A percentile compares a stretch with the other conserved stretches of the same genome.
Conservation (phyloP, 2,329 filamentous ascomycete species). For the Xylariales sp. region DNA sequence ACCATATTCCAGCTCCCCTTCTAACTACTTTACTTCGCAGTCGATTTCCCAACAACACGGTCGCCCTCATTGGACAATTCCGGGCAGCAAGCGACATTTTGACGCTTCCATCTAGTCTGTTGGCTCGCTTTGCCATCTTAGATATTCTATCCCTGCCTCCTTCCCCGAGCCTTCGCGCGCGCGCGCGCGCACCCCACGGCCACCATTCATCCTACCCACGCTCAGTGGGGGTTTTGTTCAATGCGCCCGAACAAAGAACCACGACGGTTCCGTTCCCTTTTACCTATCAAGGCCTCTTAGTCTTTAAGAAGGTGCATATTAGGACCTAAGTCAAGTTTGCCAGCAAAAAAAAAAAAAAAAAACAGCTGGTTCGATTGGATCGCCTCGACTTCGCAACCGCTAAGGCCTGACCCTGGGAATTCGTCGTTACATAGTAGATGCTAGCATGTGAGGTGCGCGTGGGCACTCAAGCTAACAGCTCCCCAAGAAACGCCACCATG, state of each 20-base stretch:
- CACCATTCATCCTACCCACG: neutral
- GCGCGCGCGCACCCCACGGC: neutral
- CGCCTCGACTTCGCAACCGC: neutral
- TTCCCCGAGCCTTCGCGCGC: too few species aligned
- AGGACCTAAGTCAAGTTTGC: neutral
- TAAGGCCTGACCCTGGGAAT: too few species aligned
- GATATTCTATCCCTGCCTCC: neutral
- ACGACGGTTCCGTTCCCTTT: conserved; percentile 9
- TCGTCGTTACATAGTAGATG: neutral
- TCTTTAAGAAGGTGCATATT: neutral
- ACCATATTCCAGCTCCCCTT: neutral
- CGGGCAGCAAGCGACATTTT: neutral
- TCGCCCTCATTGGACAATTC: neutral
- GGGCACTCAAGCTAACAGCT: conserved; percentile 3
- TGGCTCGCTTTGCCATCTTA: neutral
- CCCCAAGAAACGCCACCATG: conserved; percentile 32
- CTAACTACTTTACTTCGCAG: neutral
- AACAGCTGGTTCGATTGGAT: too few species aligned
- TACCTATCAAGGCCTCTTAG: too few species aligned
- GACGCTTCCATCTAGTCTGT: neutral
- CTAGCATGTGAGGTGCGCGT: conserved; percentile 25
- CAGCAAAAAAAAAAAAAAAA: neutral
- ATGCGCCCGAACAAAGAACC: conserved; percentile 26
- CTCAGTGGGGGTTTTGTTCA: neutral
- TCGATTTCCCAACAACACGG: neutral